Percentiles rank a stretch among this genome's conserved stretches.
These are phyloP conservation scores for Penicillium macrosclerotiorum DNA, from an alignment of 495 filamentous ascomycete species.

Conservation along the genomic window DNA sequence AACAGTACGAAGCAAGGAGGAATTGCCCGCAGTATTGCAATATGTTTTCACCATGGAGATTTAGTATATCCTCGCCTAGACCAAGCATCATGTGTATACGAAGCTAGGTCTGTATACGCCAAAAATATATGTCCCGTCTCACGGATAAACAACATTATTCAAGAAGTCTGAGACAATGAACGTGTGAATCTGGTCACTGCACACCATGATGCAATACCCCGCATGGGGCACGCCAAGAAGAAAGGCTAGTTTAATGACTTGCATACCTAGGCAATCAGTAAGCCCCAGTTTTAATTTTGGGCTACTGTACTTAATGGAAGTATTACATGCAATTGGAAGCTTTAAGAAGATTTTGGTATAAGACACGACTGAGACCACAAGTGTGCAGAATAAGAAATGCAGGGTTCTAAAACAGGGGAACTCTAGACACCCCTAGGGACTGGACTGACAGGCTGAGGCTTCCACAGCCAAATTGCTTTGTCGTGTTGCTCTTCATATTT, in stretches of 20 bases:
- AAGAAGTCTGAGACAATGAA: too few relatives aligned
- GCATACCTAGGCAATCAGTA: slow-evolving; percentile 9
- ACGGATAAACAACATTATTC: too few relatives aligned
- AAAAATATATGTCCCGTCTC: too few relatives aligned
- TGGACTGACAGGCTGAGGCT: slow-evolving; percentile 13
- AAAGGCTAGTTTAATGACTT: slow-evolving; percentile 10
- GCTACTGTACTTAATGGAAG: not conserved
- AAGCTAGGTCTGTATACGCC: too few relatives aligned
- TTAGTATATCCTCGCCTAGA: too few relatives aligned
- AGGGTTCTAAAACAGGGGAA: slow-evolving; percentile 14
- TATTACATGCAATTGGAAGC: not conserved
- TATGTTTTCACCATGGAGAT: too few relatives aligned
- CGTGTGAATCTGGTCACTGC: not conserved
- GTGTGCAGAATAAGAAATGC: slow-evolving; percentile 18
- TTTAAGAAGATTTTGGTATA: not conserved
- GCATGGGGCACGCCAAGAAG: slow-evolving; percentile 22
- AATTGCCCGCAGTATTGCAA: too few relatives aligned
- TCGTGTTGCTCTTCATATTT: slow-evolving; percentile 28
- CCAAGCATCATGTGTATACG: too few relatives aligned
- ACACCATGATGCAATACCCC: slow-evolving; percentile 21
- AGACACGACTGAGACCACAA: not conserved
- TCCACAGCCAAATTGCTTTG: slow-evolving; percentile 4
- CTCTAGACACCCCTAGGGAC: slow-evolving; percentile 19
- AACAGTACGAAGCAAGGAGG: too few relatives aligned
- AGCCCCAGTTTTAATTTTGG: not conserved